Conservation (phyloP, 306 rosid genomes). For the Lathyrus sativus region DNA sequence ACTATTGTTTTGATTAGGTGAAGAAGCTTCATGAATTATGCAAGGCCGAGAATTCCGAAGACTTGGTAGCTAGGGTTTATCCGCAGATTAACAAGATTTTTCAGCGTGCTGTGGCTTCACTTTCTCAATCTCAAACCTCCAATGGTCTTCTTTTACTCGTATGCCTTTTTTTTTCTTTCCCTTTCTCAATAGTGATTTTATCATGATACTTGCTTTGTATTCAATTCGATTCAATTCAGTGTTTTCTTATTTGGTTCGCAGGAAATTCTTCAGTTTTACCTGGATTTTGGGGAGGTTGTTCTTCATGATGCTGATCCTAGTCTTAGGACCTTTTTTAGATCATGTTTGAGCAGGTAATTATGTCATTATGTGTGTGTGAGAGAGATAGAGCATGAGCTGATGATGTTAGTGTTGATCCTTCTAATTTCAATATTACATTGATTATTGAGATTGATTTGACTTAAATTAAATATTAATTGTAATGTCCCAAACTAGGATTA, state of each 20-base stretch:
- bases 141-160: slow-evolving; percentile 88
- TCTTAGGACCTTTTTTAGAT: slow-evolving; percentile 80
- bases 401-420: neutral
- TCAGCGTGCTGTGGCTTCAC: slow-evolving; percentile 81
- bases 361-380: neutral
- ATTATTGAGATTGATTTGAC: neutral
- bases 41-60: slow-evolving; percentile 73
- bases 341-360: slow-evolving; percentile 87
- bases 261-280: slow-evolving; percentile 91
- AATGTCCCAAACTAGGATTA: neutral
- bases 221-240: neutral
- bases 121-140: slow-evolving; percentile 81
- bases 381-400: neutral
- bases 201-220: neutral
- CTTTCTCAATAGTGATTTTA: neutral
- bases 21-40: slow-evolving; percentile 76
- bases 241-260: slow-evolving; percentile 39
- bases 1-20: slow-evolving; percentile 49
- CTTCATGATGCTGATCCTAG: slow-evolving; percentile 96
- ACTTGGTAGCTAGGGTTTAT: slow-evolving; percentile 83
- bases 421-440: neutral
- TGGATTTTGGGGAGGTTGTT: slow-evolving; percentile 88
- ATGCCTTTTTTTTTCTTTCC: slow-evolving; percentile 1
- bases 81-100: slow-evolving; percentile 80
- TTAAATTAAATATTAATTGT: neutral